Percentiles rank a stretch among this genome's conserved stretches.
Conservation (phyloP, 257 asterid genomes). For the Ballota nigra region DNA sequence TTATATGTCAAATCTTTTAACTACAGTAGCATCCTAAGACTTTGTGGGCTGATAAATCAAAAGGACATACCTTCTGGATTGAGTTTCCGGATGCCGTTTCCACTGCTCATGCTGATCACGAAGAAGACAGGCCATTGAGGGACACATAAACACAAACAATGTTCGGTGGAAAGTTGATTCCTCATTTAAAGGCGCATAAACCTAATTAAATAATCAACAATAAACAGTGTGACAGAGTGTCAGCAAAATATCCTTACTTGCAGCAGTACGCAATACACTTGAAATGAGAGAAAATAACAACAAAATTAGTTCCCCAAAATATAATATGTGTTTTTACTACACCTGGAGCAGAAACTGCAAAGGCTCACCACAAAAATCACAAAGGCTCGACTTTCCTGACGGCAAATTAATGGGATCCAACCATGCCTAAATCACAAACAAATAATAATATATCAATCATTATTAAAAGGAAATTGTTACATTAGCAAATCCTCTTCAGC, state of each 20-base stretch:
- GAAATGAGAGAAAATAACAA: not conserved
- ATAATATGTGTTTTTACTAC: slow-evolving; percentile 5
- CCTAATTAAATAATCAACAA: slow-evolving; percentile 39
- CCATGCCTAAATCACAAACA: slow-evolving; percentile 65
- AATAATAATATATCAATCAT: slow-evolving; percentile 6
- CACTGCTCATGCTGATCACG: slow-evolving; percentile 92
- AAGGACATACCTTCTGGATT: slow-evolving; percentile 57
- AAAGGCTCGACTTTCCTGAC: slow-evolving; percentile 48
- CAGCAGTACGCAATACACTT: not conserved
- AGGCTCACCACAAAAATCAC: slow-evolving; percentile 84
- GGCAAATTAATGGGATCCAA: slow-evolving; percentile 86
- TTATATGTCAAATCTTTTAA: not conserved
- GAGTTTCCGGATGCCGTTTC: slow-evolving; percentile 57
- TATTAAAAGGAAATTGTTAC: no score
- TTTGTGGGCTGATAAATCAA: not conserved
- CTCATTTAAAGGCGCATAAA: slow-evolving; percentile 80
- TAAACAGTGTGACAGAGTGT: not conserved
- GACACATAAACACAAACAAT: slow-evolving; percentile 74
- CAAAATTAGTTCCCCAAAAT: not conserved
- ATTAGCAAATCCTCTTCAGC: no score
- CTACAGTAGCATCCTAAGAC: not conserved
- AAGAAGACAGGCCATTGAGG: slow-evolving; percentile 81
- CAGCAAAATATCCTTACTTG: not conserved
- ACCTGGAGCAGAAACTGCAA: slow-evolving; percentile 97
- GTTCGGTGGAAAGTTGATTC: slow-evolving; percentile 83